Base-by-base conservation (phyloP, 495 filamentous ascomycete genomes). In the Daldinia caldariorum region DNA sequence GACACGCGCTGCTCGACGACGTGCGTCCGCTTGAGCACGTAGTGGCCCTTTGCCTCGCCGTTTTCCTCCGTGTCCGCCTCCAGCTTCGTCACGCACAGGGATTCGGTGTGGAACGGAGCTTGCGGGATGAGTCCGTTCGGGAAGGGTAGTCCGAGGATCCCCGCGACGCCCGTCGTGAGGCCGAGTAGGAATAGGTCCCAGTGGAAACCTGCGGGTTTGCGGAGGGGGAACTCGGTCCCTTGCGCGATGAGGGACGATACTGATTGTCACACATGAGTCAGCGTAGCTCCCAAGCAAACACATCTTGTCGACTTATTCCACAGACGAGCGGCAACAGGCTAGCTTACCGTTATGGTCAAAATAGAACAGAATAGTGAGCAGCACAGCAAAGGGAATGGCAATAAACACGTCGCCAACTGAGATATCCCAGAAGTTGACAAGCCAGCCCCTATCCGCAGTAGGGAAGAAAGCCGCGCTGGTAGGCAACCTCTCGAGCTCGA, bases 101-200 rank as follows among this genome's bases (percentile, higher is more conserved):
- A 88, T 22, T 88, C 87, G 7, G 94, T 98, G 79, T 97, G 94
- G 82, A 97, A 96, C 3, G 94, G 94, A 0, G 94, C 94, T 79
- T 98, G 94, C 0, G 92, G 92, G 72, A 95, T 93, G 26, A 98
- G 89, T 5, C 94, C 94, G 75, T 97, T 97, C 31, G 94, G 94
- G 68, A 94, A 91, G 14, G 94, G 94, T 32, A 98, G 86, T 4
- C 94, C 94, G 20, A 97, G 82, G 8, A 98, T 80, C 6, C 94
- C 94, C 14, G 90, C 90, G 16, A 97, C 79, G 59, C 90, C 91
- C 0, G 94, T 97, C 4, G 94, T 97, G 12, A 93, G 81, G 13
- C 94, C 94, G 1, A 97, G 88, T 31, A 97, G 88, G 84, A 95
- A 97, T 55, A 97, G 76, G 72, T 97, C 94, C 94, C 94, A 97